These are phyloP conservation scores for Colletotrichum gloeosporioides DNA, from an alignment of 2,329 filamentous ascomycete species.

Conservation along the genomic window DNA sequence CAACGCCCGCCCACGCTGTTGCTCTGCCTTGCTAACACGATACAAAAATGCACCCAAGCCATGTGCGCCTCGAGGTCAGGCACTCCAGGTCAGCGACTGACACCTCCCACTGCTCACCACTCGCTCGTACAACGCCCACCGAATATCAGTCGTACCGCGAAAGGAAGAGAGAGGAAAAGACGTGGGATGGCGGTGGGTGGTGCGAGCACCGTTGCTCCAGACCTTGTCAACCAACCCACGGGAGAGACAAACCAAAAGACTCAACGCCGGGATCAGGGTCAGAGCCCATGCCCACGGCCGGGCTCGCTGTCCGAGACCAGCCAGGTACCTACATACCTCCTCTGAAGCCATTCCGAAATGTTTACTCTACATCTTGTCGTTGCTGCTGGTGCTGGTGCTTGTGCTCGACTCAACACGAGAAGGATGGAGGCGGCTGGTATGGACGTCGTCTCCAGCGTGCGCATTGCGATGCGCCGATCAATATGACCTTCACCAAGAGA, in stretches of 20 bases:
- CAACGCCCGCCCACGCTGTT: background rate
- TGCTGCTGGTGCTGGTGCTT: background rate
- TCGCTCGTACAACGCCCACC: background rate
- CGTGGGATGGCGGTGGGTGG: background rate
- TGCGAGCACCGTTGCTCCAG: constrained; percentile 1
- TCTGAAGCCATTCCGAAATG: constrained; percentile 1
- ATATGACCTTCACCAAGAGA: background rate
- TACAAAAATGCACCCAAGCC: background rate
- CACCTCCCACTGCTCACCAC: background rate
- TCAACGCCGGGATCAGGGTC: constrained; percentile 12
- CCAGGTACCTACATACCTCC: background rate
- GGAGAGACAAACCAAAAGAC: constrained; percentile 10
- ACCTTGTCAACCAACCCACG: background rate
- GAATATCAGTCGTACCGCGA: background rate
- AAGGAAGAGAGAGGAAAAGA: background rate
- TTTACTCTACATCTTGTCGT: background rate
- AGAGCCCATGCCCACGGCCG: background rate
- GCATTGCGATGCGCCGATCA: background rate
- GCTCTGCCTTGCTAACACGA: constrained; percentile 5
- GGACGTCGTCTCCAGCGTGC: background rate
- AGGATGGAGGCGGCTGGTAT: background rate
- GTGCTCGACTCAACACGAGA: background rate
- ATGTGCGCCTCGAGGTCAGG: background rate
- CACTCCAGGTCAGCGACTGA: background rate
- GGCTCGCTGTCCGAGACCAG: background rate